Percentiles rank a stretch among this genome's conserved stretches.
phyloP scores from a whole-genome alignment of 257 asterid genomes.

The Verbascum thapsus region DNA sequence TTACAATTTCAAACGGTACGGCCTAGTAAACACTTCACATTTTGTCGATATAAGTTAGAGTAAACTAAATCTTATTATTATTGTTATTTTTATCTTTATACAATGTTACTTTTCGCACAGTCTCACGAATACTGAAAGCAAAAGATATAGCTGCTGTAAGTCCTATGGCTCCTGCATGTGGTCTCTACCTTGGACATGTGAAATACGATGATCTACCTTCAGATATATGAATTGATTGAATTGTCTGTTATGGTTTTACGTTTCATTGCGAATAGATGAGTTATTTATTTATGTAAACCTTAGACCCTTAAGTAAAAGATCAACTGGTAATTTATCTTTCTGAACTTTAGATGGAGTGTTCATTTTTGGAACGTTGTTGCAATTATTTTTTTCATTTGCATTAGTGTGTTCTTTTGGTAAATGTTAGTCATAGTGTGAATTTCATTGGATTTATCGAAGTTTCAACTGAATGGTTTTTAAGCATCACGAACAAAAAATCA shows the following conservation, averaged over 20 bases:
- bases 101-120: constrained; percentile 42
- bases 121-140: constrained; percentile 74
- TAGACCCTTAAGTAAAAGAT: no score
- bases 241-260: neutral
- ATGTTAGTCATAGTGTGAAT: no score
- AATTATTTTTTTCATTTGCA: no score
- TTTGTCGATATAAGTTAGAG: neutral
- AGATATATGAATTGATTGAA: constrained; percentile 19
- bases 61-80: neutral
- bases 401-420: no score
- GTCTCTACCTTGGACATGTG: constrained; percentile 93
- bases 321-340: no score
- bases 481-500: no score
- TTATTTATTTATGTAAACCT: no score
- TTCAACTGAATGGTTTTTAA: no score
- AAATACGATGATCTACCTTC: constrained; percentile 72
- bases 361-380: no score
- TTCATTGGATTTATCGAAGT: no score
- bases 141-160: constrained; percentile 68
- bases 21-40: constrained; percentile 6
- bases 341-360: no score
- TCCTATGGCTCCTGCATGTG: constrained; percentile 96
- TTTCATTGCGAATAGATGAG: no score
- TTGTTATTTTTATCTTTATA: neutral
- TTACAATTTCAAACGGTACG: constrained; percentile 76